A percentile compares a stretch with the other conserved stretches of the same genome.
Evolutionary conservation across 2,329 filamentous ascomycete genomes (phyloP).

Genomic region (Beauveria rudraprayagi): DNA sequence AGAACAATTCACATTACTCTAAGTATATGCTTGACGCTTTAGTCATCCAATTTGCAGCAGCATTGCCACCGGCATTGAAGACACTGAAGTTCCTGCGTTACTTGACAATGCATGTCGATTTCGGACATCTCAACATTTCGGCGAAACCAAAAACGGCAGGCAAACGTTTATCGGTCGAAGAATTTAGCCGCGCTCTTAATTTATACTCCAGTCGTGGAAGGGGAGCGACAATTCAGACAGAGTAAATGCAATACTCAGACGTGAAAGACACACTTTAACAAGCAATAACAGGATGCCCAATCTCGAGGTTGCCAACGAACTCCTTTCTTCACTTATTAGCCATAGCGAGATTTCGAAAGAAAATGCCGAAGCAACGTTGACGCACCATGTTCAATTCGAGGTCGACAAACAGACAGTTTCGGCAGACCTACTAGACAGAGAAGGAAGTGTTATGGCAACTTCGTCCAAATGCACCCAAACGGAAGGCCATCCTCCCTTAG

Average conservation of each 20-base stretch:
- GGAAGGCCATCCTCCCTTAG: not conserved
- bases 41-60: slow-evolving; percentile 13
- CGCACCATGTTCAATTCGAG: not conserved
- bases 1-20: not conserved
- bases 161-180: slow-evolving; percentile 17
- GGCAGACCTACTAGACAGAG: not conserved
- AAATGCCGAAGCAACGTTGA: not conserved
- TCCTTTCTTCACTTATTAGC: not conserved
- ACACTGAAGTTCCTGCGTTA: slow-evolving; percentile 18
- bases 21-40: not conserved
- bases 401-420: not conserved
- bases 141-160: slow-evolving; percentile 19
- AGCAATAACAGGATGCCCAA: not conserved
- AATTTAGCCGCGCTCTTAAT: slow-evolving; percentile 20
- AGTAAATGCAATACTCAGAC: slow-evolving; percentile 15
- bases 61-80: slow-evolving; percentile 18
- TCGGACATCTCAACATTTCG: slow-evolving; percentile 23
- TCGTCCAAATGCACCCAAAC: not conserved
- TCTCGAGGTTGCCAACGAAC: not conserved
- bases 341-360: not conserved
- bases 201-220: slow-evolving; percentile 21
- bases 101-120: slow-evolving; percentile 25
- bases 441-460: not conserved
- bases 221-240: slow-evolving; percentile 21
- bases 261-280: not conserved